Percentiles rank a stretch among this genome's conserved stretches.
Evolutionary conservation across 2,329 filamentous ascomycete genomes (phyloP).

Genomic region (Fusarium sp.): DNA sequence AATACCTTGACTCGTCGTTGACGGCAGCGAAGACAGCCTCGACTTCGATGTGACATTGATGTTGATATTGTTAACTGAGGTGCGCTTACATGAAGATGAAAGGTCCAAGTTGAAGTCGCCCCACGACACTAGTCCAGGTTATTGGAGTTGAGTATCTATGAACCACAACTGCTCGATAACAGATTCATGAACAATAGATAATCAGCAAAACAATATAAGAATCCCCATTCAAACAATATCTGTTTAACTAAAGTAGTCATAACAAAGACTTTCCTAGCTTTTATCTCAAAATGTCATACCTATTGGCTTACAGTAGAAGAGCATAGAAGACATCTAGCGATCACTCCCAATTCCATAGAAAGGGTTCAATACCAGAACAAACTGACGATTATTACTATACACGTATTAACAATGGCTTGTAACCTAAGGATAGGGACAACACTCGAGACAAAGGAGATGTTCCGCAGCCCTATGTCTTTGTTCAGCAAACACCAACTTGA

Average conservation of each 20-base stretch:
- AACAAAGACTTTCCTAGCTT: neutral
- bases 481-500: neutral
- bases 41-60: constrained; percentile 44
- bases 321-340: neutral
- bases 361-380: neutral
- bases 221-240: neutral
- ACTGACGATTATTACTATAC: neutral
- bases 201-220: neutral
- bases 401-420: too few relatives aligned
- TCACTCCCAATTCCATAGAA: neutral
- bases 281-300: neutral
- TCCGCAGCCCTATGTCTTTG: neutral
- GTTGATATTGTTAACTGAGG: neutral
- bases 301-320: neutral
- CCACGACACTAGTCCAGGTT: neutral
- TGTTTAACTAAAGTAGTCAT: too few relatives aligned
- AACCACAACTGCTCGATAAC: neutral
- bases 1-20: constrained; percentile 46
- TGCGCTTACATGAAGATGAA: constrained; percentile 3
- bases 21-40: constrained; percentile 49
- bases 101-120: constrained; percentile 14
- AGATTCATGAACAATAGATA: neutral
- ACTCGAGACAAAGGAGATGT: neutral
- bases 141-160: neutral
- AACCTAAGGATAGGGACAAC: neutral